Evolutionary conservation across 2,329 filamentous ascomycete species (phyloP).

Genomic region (Epichloe aotearoae): DNA sequence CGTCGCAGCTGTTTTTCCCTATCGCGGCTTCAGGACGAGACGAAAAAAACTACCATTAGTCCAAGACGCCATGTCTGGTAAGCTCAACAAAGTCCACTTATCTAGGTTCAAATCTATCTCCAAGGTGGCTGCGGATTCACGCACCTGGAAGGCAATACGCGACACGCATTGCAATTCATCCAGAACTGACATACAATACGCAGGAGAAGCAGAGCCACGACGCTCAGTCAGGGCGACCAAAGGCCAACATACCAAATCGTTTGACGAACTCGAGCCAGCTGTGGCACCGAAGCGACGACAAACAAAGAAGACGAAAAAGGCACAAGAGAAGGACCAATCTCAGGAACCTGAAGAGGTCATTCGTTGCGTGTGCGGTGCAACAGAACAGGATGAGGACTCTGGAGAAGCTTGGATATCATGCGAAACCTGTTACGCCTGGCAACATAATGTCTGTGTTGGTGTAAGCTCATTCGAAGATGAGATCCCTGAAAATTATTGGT

Average conservation of each 20-base stretch:
- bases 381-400: conserved; percentile 72
- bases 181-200: conserved; percentile 5
- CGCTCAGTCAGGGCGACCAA: conserved; percentile 94
- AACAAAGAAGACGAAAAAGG: conserved; percentile 40
- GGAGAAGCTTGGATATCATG: conserved; percentile 92
- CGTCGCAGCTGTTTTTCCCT: not conserved
- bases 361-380: conserved; percentile 83
- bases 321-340: conserved; percentile 45
- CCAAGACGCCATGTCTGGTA: conserved; percentile 21
- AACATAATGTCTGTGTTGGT: conserved; percentile 93
- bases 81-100: conserved; percentile 10
- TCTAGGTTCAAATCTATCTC: not conserved
- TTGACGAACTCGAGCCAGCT: conserved; percentile 56
- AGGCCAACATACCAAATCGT: conserved; percentile 82
- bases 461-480: conserved; percentile 67
- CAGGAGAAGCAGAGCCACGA: conserved; percentile 59
- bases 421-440: conserved; percentile 86
- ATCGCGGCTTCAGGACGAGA: not conserved
- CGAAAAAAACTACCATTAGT: not conserved
- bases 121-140: not conserved
- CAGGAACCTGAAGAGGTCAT: conserved; percentile 60
- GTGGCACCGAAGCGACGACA: conserved; percentile 41
- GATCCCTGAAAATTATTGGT: conserved; percentile 76
- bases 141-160: not conserved
- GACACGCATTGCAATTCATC: conserved; percentile 4